Evolutionary conservation across 2,329 filamentous ascomycete species (phyloP).

Genomic region (Aspergillus bombycis): DNA sequence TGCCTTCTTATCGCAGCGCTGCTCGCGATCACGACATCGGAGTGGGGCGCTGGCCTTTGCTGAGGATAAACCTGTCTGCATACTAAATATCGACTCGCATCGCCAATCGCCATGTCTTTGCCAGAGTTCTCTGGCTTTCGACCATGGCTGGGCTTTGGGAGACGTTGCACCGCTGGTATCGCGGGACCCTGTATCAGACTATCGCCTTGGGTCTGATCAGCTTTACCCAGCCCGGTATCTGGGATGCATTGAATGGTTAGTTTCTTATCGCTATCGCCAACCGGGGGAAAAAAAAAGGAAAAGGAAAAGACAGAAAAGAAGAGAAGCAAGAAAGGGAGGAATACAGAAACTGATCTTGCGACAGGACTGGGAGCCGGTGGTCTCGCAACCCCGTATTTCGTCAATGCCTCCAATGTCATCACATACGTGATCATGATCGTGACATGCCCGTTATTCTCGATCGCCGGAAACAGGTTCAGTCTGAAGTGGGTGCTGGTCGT

Average conservation of each 20-base stretch:
- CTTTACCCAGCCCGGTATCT: slow-evolving; percentile 6
- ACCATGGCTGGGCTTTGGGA: background rate
- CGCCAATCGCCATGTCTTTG: background rate
- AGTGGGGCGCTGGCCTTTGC: background rate
- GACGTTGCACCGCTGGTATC: slow-evolving; percentile 9
- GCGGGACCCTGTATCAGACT: slow-evolving; percentile 5
- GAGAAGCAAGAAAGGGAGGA: background rate
- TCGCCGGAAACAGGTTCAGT: slow-evolving; percentile 44
- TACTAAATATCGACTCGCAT: background rate
- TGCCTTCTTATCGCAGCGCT: background rate
- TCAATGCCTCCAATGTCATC: slow-evolving; percentile 48
- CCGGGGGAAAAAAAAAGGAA: background rate
- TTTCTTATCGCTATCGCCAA: background rate
- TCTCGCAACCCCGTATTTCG: slow-evolving; percentile 24
- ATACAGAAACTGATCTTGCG: background rate
- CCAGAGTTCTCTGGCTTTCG: background rate
- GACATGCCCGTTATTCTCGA: slow-evolving; percentile 44
- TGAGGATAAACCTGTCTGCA: background rate
- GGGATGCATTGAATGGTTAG: slow-evolving; percentile 5
- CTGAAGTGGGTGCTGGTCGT: slow-evolving; percentile 43
- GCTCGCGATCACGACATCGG: background rate
- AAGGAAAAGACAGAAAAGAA: no score
- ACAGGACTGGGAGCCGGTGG: slow-evolving; percentile 1
- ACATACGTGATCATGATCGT: slow-evolving; percentile 54
- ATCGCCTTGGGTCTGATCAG: slow-evolving; percentile 3